These are phyloP conservation scores for Tilletia horrida DNA, from an alignment of 1,284 basidiomycete genomes.

Conservation along the genomic window DNA sequence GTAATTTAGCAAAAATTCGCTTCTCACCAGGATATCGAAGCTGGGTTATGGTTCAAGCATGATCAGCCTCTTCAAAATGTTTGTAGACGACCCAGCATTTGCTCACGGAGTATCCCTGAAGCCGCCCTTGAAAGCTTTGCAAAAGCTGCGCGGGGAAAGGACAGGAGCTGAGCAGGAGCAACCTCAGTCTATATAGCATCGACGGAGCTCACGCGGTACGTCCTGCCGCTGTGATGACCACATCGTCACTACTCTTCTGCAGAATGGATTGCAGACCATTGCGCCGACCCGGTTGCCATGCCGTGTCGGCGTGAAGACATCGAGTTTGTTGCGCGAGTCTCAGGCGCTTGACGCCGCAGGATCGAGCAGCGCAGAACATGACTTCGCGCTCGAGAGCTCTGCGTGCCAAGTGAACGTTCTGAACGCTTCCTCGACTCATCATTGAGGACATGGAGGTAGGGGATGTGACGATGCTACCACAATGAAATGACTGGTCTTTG, in stretches of 20 bases:
- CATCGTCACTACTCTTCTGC: constrained; percentile 45
- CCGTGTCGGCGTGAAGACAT: too few species aligned
- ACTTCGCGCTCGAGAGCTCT: too few species aligned
- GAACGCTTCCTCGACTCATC: too few species aligned
- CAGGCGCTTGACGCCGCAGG: too few species aligned
- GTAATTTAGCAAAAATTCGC: too few species aligned
- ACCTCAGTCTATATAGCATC: neutral
- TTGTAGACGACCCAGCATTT: neutral
- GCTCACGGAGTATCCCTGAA: constrained; percentile 67
- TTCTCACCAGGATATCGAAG: constrained; percentile 29
- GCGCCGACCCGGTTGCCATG: neutral
- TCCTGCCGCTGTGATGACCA: constrained; percentile 76
- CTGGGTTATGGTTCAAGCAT: neutral
- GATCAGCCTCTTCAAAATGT: neutral
- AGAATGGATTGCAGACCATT: constrained; percentile 39
- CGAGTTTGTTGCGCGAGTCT: too few species aligned
- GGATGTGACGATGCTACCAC: neutral
- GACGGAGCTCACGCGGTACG: constrained; percentile 62
- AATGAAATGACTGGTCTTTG: neutral
- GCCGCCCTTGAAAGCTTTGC: constrained; percentile 71
- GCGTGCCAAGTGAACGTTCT: too few species aligned
- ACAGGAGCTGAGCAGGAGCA: neutral
- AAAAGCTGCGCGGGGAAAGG: constrained; percentile 56
- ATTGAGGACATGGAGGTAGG: neutral
- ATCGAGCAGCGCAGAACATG: too few species aligned